Evolutionary conservation across 2,329 filamentous ascomycete species (phyloP).

Genomic region (Teratosphaeria nubilosa): DNA sequence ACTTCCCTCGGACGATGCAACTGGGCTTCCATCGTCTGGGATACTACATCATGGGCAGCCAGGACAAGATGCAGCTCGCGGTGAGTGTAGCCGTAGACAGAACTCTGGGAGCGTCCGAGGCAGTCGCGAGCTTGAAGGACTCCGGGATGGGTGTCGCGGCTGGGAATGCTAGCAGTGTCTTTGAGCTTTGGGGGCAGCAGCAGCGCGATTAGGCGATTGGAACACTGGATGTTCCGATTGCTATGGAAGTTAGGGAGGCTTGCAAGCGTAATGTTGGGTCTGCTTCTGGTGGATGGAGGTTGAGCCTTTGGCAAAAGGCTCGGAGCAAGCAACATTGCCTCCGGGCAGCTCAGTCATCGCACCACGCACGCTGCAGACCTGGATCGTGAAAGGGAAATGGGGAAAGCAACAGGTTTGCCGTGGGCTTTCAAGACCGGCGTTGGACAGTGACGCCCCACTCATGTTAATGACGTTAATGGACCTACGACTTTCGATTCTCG

Average conservation of each 20-base stretch:
- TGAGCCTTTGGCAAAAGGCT: background rate
- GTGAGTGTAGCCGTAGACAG: background rate
- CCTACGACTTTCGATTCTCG: background rate
- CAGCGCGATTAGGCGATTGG: background rate
- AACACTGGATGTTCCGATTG: background rate
- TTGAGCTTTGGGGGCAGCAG: background rate
- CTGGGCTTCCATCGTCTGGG: constrained; percentile 8
- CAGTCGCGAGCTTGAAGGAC: background rate
- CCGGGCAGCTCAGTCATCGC: background rate
- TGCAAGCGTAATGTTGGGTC: background rate
- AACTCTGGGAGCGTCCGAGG: background rate
- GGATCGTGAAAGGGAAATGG: background rate
- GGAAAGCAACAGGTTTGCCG: background rate
- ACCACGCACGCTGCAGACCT: background rate
- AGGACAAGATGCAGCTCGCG: background rate
- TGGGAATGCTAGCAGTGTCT: background rate
- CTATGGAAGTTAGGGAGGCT: background rate
- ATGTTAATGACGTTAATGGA: background rate
- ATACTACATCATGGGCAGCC: constrained; percentile 13
- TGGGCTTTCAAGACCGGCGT: background rate
- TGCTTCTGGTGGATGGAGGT: background rate
- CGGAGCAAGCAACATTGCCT: background rate
- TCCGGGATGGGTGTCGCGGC: background rate
- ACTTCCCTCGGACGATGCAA: constrained; percentile 9
- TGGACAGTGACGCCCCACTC: background rate